Base-by-base conservation (phyloP, 164 flowering plant species). In the Protea cynaroides region DNA sequence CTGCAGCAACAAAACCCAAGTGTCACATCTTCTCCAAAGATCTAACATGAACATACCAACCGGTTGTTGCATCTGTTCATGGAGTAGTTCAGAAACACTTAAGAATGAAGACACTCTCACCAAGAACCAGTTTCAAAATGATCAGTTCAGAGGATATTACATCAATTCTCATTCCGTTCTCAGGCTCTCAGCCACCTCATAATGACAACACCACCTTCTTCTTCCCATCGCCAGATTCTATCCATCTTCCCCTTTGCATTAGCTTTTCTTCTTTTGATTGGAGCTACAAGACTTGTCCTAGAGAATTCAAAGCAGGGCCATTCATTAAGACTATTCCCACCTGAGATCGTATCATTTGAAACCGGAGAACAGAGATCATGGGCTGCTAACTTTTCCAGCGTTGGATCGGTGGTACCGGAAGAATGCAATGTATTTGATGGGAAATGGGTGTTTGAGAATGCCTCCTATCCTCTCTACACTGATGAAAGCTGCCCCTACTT, bases 341-440 rank as follows among this genome's bases (percentile, higher is more conserved):
- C 5, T 6, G 37, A 56, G 17, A 12, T 34, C 24, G 37, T 52
- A 37, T 38, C 40, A 8, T 24, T 14, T 4, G 36, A 22, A 47
- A 29, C 53, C 23, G 55, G 9, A 50, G 61, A 59, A 57, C 55
- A 38, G 2, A 25, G 49, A 21, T 46, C 21, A 8, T 58, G 67
- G 18, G 59, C 65, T 12, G 57, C 65, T 12, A 68, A 80, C 59
- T 65, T 76, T 22, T 69, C 72, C 4, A 25, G 63, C 10, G 73
- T 65, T 15, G 84, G 73, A 50, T 65, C 75, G 0, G 44, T 78
- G 6, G 44, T 78, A 10, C 58, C 59, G 5, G 76, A 72, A 23
- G 75, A 75, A 0, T 92, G 96, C 78, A 72, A 92, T 71, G 79
- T 89, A 25, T 90, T 85, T 65, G 81, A 85, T 64, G 98, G 98